phyloP scores from a whole-genome alignment of 768 basidiomycete genomes.

The Chalciporus pseudorubinellus region DNA sequence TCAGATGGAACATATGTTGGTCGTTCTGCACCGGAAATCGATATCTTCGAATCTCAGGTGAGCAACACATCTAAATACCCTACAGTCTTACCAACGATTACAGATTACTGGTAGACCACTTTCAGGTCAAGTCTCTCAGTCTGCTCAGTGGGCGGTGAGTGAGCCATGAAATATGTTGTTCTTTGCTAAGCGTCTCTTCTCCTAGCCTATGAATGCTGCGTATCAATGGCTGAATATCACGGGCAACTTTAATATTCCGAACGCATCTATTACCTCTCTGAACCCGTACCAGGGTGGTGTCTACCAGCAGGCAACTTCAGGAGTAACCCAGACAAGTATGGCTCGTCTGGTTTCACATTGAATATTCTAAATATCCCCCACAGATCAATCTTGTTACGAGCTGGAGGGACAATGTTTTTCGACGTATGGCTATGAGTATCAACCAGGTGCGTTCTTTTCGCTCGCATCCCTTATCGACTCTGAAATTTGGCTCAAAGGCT shows the following conservation, averaged over 20 bases:
- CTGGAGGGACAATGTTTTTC: conserved; percentile 50
- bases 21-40: conserved; percentile 85
- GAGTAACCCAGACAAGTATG: conserved; percentile 57
- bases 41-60: conserved; percentile 84
- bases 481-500: conserved; percentile 16
- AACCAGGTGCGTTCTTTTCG: conserved; percentile 46
- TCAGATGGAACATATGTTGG: conserved; percentile 77
- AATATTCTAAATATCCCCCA: not conserved
- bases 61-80: conserved; percentile 8
- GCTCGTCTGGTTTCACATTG: not conserved
- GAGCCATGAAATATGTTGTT: not conserved
- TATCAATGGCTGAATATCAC: conserved; percentile 71
- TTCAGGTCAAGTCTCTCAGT: conserved; percentile 73
- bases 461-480: not conserved
- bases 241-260: conserved; percentile 53
- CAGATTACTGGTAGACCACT: conserved; percentile 37
- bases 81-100: conserved; percentile 13
- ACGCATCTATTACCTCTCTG: conserved; percentile 48
- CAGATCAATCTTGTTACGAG: conserved; percentile 71
- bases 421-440: conserved; percentile 81
- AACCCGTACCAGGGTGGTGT: conserved; percentile 75
- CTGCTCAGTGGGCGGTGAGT: conserved; percentile 77
- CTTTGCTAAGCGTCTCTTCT: conserved; percentile 4
- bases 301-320: conserved; percentile 84
- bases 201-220: conserved; percentile 71